These are phyloP conservation scores for Nicotiana otophora DNA, from an alignment of 257 asterid genomes.

Conservation along the genomic window DNA sequence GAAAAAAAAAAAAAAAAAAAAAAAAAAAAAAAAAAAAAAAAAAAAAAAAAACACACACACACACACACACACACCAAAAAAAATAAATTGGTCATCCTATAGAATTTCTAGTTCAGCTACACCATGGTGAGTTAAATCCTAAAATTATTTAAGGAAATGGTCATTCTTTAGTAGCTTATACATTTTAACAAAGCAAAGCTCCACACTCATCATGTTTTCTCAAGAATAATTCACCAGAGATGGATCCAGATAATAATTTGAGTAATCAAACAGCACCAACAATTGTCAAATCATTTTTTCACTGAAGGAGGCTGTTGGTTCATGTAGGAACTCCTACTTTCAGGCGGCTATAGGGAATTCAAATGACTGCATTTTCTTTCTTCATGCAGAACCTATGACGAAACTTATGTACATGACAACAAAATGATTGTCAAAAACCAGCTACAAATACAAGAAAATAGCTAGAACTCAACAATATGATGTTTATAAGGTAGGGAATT, in stretches of 20 bases:
- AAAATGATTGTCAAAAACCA: background rate
- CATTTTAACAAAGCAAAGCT: background rate
- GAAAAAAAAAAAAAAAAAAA: too few species aligned
- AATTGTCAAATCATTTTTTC: background rate
- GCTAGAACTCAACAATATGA: background rate
- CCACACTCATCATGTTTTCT: background rate
- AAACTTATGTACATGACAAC: background rate
- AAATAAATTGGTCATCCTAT: background rate
- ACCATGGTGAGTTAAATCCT: background rate
- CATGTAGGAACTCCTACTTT: background rate
- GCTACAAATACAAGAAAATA: slow-evolving; percentile 2
- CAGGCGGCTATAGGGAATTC: background rate
- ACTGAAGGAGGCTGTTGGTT: background rate
- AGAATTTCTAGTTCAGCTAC: background rate
- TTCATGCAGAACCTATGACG: background rate
- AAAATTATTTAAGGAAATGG: background rate
- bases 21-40: too few species aligned
- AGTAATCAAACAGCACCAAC: background rate
- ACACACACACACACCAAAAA: too few species aligned
- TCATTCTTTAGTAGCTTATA: background rate
- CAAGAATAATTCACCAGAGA: background rate
- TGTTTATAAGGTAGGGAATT: background rate
- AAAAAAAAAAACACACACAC: too few species aligned
- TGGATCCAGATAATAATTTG: background rate
- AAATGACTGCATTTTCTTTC: background rate